Evolutionary conservation across 1,284 basidiomycete genomes (phyloP).

Genomic region (Leccinum angustisporum): DNA sequence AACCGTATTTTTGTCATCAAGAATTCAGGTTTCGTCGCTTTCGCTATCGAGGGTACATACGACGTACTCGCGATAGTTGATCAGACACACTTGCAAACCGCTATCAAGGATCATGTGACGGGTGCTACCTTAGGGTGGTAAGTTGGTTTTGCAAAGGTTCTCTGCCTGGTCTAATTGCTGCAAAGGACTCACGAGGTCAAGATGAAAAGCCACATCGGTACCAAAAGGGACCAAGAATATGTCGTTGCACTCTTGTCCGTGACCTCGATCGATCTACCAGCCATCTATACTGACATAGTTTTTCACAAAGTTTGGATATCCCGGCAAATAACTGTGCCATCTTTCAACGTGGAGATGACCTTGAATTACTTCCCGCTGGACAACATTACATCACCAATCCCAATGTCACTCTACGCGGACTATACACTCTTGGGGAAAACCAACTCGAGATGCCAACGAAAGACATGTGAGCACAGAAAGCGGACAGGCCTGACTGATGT

Average conservation of each 20-base stretch:
- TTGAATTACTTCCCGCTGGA: constrained; percentile 72
- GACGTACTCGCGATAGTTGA: constrained; percentile 76
- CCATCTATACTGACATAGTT: neutral
- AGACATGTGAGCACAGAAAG: constrained; percentile 59
- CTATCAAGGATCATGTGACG: constrained; percentile 63
- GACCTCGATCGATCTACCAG: neutral
- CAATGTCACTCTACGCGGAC: constrained; percentile 71
- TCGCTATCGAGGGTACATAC: constrained; percentile 71
- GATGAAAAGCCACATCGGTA: constrained; percentile 60
- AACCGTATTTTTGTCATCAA: constrained; percentile 80
- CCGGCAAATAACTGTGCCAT: constrained; percentile 84
- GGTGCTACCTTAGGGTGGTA: constrained; percentile 56
- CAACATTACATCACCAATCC: constrained; percentile 82
- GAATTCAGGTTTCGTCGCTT: constrained; percentile 75
- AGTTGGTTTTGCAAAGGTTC: constrained; percentile 9
- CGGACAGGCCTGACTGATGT: neutral
- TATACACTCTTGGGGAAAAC: constrained; percentile 77
- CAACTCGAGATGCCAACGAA: constrained; percentile 83
- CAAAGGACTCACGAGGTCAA: constrained; percentile 65
- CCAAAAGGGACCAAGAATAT: constrained; percentile 52
- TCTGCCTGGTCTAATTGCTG: constrained; percentile 4
- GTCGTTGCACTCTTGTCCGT: constrained; percentile 75
- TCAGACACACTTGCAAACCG: constrained; percentile 68
- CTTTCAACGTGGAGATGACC: constrained; percentile 75
- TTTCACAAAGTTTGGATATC: constrained; percentile 60